Evolutionary conservation across 306 rosid species (phyloP), one percentile per base, ranked within the genome.

Genomic region (Abrus precatorius): DNA sequence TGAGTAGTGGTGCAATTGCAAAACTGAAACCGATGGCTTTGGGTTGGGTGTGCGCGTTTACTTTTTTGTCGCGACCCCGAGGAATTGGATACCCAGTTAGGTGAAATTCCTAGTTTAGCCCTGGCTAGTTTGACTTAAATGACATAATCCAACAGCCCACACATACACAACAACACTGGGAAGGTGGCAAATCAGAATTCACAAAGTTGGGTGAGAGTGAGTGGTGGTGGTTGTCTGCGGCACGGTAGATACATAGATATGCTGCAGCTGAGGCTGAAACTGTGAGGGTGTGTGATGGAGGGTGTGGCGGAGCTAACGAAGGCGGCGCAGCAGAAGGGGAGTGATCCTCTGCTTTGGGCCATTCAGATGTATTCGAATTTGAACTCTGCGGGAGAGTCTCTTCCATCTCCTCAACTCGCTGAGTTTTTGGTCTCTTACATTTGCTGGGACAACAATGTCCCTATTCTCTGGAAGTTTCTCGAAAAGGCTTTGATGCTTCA

Each of bases 391-490:
- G 98, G 98, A 50, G 94, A 91, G 66, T 59, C 89, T 44, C 45
- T 91, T 69, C 99, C 99, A 5, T 95, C 99, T 2, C 77, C 80
- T 14, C 90, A 95, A 80, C 92, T 93, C 1, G 97, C 98, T 5
- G 74, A 89, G 33, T 83, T 90, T 1, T 78, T 95, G 68, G 98
- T 95, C 9, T 90, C 97, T 12, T 78, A 91, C 90, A 92, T 95
- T 89, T 95, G 88, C 62, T 95, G 99, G 99, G 97, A 93, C 0
- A 93, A 95, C 78, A 93, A 95, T 84, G 97, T 91, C 27, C 98
- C 99, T 59, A 83, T 90, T 71, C 43, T 86, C 30, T 95, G 99
- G 99, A 95, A 95, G 93, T 95, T 93, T 78, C 91, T 95, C 7
- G 99, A 95, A 45, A 90, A 88, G 78, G 99, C 99, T 1, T 44